A percentile compares a stretch with the other conserved stretches of the same genome.
phyloP scores from a whole-genome alignment of 176 grass and related monocot species.

The Carex cristatella region DNA sequence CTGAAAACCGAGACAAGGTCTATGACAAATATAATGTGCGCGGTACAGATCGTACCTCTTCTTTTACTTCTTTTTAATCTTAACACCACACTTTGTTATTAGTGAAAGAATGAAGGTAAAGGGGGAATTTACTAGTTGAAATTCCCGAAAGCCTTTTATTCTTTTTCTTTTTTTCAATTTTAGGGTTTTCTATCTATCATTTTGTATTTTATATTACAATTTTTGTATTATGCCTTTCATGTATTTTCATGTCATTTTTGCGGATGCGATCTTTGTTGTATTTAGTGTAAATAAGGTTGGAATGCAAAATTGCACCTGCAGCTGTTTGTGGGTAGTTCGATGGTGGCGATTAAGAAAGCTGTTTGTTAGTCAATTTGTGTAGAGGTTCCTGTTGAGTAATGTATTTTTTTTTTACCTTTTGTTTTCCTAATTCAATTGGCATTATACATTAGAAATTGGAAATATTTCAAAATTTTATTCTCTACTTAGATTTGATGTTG shows the following conservation, averaged over 20 bases:
- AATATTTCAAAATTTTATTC: not conserved
- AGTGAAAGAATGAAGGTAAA: not conserved
- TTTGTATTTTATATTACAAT: conserved; percentile 11
- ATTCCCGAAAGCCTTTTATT: not conserved
- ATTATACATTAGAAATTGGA: not conserved
- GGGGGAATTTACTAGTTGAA: not conserved
- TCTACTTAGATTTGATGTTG: not conserved
- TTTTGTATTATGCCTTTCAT: not conserved
- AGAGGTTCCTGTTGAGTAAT: not conserved
- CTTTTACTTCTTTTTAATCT: conserved; percentile 36
- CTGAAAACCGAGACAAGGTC: conserved; percentile 77
- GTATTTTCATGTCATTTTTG: not conserved
- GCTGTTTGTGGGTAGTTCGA: not conserved
- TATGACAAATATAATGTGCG: conserved; percentile 79
- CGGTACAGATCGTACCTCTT: conserved; percentile 56
- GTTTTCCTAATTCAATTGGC: not conserved
- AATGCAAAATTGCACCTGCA: not conserved
- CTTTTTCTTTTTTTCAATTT: not conserved
- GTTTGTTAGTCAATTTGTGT: conserved; percentile 6
- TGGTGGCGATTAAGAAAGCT: conserved; percentile 2
- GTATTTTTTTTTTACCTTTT: not conserved
- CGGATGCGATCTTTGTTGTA: conserved; percentile 6
- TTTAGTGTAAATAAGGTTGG: conserved; percentile 23
- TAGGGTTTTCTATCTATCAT: not conserved
- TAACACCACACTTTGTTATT: not conserved